phyloP scores from a whole-genome alignment of 106 monocot species.

The Hemerocallis citrina region DNA sequence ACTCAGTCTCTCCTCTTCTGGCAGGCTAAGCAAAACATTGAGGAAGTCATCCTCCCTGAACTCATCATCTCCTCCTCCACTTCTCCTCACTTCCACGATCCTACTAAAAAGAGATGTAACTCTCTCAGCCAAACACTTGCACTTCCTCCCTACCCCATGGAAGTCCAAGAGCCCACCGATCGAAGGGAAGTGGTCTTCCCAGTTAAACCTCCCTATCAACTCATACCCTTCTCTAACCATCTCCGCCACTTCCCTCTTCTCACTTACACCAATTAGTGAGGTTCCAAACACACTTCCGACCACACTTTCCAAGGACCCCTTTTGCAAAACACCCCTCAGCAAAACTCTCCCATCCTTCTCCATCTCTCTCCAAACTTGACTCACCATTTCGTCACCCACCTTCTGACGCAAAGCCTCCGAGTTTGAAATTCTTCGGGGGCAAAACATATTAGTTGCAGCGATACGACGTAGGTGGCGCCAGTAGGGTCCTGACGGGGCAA shows the following conservation, averaged over 20 bases:
- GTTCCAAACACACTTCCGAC: slow-evolving; percentile 43
- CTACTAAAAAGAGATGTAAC: slow-evolving; percentile 26
- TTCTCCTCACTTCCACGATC: slow-evolving; percentile 26
- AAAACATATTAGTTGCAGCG: slow-evolving; percentile 33
- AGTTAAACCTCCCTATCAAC: slow-evolving; percentile 41
- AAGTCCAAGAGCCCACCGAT: slow-evolving; percentile 22
- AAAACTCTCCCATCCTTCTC: slow-evolving; percentile 23
- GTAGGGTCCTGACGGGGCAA: slow-evolving; percentile 36
- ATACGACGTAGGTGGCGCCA: slow-evolving; percentile 47
- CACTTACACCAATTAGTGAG: neutral
- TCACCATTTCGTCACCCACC: slow-evolving; percentile 18
- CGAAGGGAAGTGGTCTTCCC: slow-evolving; percentile 39
- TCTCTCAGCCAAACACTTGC: slow-evolving; percentile 9
- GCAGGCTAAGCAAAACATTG: slow-evolving; percentile 26
- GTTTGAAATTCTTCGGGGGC: slow-evolving; percentile 20
- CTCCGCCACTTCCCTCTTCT: slow-evolving; percentile 16
- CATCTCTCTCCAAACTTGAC: slow-evolving; percentile 17
- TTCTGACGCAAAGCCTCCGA: slow-evolving; percentile 12
- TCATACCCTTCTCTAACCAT: slow-evolving; percentile 52
- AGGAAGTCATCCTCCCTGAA: slow-evolving; percentile 29
- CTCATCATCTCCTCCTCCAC: neutral
- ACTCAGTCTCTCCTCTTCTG: slow-evolving; percentile 24
- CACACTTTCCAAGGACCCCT: slow-evolving; percentile 45
- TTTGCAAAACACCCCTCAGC: slow-evolving; percentile 32
- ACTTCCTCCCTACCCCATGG: slow-evolving; percentile 29